phyloP scores from a whole-genome alignment of 23 red algal genomes.

The Pyropia haitanensis region DNA sequence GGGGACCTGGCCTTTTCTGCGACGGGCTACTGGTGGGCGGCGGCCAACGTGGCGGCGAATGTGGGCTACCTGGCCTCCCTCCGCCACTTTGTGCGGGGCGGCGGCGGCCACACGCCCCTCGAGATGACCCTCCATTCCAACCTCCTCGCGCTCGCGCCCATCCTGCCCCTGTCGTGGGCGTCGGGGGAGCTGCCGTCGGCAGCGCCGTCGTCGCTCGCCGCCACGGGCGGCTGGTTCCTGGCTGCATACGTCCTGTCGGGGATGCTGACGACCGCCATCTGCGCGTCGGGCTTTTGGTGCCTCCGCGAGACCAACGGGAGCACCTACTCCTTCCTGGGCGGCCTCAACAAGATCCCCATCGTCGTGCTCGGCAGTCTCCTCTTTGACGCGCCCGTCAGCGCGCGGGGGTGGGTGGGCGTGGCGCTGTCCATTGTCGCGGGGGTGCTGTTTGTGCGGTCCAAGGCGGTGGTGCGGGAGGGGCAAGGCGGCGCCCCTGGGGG shows the following conservation, averaged over 20 bases:
- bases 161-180: conserved; percentile 37
- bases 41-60: conserved; percentile 70
- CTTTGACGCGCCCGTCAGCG: conserved; percentile 61
- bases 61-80: conserved; percentile 71
- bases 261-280: conserved; percentile 58
- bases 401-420: conserved; percentile 68
- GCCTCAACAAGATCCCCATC: conserved; percentile 92
- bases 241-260: conserved; percentile 51
- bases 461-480: conserved; percentile 10
- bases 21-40: conserved; percentile 80
- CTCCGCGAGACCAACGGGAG: conserved; percentile 64
- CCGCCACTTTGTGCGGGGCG: conserved; percentile 31
- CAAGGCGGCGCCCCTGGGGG: no score
- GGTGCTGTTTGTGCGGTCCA: conserved; percentile 61
- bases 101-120: conserved; percentile 9
- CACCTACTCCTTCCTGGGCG: conserved; percentile 75
- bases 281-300: conserved; percentile 80
- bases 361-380: conserved; percentile 60
- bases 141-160: conserved; percentile 69
- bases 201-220: conserved; percentile 9
- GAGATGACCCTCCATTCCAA: conserved; percentile 70
- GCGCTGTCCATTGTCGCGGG: conserved; percentile 68
- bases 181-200: conserved; percentile 48
- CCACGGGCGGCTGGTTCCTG: conserved; percentile 19
- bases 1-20: conserved; percentile 72